Conservation (phyloP, 2,329 filamentous ascomycete genomes). For the Incumbomyces lentus region DNA sequence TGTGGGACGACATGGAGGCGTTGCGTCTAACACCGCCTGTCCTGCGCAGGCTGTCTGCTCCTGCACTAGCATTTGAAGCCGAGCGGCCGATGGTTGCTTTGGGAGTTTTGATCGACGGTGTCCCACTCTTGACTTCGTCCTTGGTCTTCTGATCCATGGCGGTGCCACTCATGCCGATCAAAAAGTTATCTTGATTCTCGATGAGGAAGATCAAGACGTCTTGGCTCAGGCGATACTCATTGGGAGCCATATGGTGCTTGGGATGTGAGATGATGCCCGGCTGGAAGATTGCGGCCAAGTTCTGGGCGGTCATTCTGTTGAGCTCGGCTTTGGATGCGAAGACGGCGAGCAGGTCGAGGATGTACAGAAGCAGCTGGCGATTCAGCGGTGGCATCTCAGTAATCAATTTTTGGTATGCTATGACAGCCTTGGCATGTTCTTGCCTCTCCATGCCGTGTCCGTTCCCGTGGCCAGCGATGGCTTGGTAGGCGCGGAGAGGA, state of each 20-base stretch:
- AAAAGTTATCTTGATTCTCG: conserved; percentile 94
- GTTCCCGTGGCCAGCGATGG: conserved; percentile 58
- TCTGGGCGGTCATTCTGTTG: conserved; percentile 93
- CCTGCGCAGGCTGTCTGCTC: conserved; percentile 74
- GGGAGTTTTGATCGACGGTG: conserved; percentile 40
- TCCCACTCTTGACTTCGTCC: conserved; percentile 59
- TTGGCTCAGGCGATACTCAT: conserved; percentile 90
- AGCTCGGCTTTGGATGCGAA: conserved; percentile 94
- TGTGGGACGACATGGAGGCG: conserved; percentile 82
- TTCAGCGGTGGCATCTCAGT: conserved; percentile 88
- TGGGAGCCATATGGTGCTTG: conserved; percentile 84
- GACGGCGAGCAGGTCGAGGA: conserved; percentile 87
- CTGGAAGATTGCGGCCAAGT: conserved; percentile 93
- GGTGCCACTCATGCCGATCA: conserved; percentile 98
- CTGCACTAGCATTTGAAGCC: conserved; percentile 77
- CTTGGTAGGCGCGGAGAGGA: conserved; percentile 61
- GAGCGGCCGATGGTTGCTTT: conserved; percentile 54
- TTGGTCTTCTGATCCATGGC: conserved; percentile 77
- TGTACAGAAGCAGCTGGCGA: conserved; percentile 86
- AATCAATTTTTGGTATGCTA: conserved; percentile 77
- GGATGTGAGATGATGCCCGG: conserved; percentile 93
- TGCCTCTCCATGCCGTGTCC: conserved; percentile 45
- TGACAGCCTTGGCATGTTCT: conserved; percentile 66
- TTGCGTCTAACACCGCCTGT: conserved; percentile 67
- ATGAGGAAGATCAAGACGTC: conserved; percentile 96